Conservation (phyloP, 2,329 filamentous ascomycete species). For the Monilinia laxa region DNA sequence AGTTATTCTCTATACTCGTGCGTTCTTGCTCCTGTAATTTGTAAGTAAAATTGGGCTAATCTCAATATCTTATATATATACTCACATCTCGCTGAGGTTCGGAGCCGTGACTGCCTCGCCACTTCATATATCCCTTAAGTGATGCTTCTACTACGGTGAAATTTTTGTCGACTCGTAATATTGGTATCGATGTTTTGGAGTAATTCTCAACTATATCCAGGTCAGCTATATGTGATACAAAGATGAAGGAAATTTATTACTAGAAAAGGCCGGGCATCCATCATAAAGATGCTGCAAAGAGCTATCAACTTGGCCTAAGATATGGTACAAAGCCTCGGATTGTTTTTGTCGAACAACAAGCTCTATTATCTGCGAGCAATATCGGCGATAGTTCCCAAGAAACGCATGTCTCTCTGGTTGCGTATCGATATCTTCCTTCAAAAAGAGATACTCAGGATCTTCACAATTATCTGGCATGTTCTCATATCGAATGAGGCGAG, state of each 20-base stretch:
- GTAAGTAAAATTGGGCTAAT: conserved; percentile 29
- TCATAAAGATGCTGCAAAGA: conserved; percentile 75
- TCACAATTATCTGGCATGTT: conserved; percentile 77
- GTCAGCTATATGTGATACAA: conserved; percentile 24
- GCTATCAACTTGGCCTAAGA: conserved; percentile 75
- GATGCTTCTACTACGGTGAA: conserved; percentile 87
- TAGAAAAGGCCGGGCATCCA: conserved; percentile 62
- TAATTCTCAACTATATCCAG: conserved; percentile 52
- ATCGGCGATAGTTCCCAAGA: conserved; percentile 90
- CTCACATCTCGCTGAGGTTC: conserved; percentile 48
- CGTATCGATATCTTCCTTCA: conserved; percentile 93
- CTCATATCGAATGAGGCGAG: conserved; percentile 84
- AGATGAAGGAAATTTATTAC: conserved; percentile 47
- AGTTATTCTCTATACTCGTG: conserved; percentile 57
- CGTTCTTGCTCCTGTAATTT: conserved; percentile 48
- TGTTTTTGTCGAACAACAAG: conserved; percentile 78
- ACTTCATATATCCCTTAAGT: conserved; percentile 84
- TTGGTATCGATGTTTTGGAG: conserved; percentile 67
- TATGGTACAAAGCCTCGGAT: conserved; percentile 81
- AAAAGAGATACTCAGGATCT: conserved; percentile 75
- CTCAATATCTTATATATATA: background rate
- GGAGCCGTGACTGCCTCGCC: conserved; percentile 56
- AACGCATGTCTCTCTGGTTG: conserved; percentile 92
- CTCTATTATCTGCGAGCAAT: conserved; percentile 85
- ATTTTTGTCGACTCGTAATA: conserved; percentile 81